Evolutionary conservation across 106 monocot species (phyloP), one percentile per base, ranked within the genome.

Genomic region (Dioscorea zingiberensis): DNA sequence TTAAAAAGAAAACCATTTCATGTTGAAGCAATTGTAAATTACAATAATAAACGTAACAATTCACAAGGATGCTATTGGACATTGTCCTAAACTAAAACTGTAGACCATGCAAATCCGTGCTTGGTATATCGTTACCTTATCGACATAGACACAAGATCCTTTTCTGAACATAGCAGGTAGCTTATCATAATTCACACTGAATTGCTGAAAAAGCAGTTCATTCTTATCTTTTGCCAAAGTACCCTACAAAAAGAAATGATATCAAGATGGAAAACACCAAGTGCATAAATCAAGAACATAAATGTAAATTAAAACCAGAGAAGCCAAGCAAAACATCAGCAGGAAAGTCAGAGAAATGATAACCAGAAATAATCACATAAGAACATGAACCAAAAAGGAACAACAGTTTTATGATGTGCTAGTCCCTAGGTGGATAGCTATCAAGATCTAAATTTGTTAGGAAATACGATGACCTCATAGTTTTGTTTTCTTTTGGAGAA

Each of bases 111-210:
- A 38, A 38, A 38, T 38, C 0, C 4, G 6, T 38, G 38, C 10
- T 38, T 38, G 38, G 38, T 38, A 6, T 38, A 38, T 38, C 10
- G 13, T 63, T 83, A 89, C 89, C 77, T 72, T 69, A 10, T 84
- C 62, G 61, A 82, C 64, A 69, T 81, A 94, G 17, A 84, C 78
- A 74, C 70, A 89, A 27, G 94, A 89, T 47, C 89, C 89, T 70
- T 94, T 94, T 44, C 79, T 63, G 38, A 89, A 89, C 25, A 94
- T 79, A 51, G 66, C 86, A 25, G 94, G 83, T 21, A 89, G 70
- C 19, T 81, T 65, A 62, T 77, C 63, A 48, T 94, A 89, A 59
- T 86, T 89, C 19, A 89, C 76, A 9, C 78, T 81, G 75, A 89
- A 89, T 44, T 89, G 71, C 47, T 77, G 60, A 48, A 89, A 94